Conservation (phyloP, 352 stramenopile species). For the Hyaloperonospora brassicae region DNA sequence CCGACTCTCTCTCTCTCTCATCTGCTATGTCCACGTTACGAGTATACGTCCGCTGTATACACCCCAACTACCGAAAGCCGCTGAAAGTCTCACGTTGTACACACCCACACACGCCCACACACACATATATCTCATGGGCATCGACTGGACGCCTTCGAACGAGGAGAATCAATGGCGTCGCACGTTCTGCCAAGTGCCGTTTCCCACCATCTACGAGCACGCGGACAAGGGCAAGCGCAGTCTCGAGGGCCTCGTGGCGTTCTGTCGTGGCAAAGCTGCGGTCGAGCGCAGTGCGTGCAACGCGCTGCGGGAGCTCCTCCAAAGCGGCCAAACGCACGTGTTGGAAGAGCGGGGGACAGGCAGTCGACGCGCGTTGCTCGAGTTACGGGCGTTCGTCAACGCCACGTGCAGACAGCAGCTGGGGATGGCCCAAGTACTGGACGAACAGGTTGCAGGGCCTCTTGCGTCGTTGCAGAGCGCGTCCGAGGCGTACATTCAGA, state of each 20-base stretch:
- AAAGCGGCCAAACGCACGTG: slow-evolving; percentile 35
- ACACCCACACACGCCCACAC: too few species aligned
- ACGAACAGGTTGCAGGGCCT: slow-evolving; percentile 74
- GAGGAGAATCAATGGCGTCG: slow-evolving; percentile 82
- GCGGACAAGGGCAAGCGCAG: slow-evolving; percentile 70
- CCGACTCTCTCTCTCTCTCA: too few species aligned
- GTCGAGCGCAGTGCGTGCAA: slow-evolving; percentile 53
- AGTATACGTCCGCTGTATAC: too few species aligned
- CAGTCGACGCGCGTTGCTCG: slow-evolving; percentile 46
- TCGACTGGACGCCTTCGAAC: slow-evolving; percentile 29
- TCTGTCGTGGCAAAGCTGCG: slow-evolving; percentile 61
- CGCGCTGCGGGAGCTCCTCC: slow-evolving; percentile 47
- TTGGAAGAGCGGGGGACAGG: slow-evolving; percentile 65
- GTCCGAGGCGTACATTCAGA: slow-evolving; percentile 73
- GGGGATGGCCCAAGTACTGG: slow-evolving; percentile 62
- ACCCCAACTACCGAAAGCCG: too few species aligned
- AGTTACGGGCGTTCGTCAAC: slow-evolving; percentile 59
- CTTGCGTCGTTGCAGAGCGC: slow-evolving; percentile 69
- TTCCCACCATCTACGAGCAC: slow-evolving; percentile 70
- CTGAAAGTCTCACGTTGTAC: too few species aligned
- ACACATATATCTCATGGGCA: slow-evolving; percentile 5
- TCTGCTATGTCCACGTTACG: too few species aligned
- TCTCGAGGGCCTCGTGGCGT: slow-evolving; percentile 58
- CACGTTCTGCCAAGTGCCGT: slow-evolving; percentile 84
- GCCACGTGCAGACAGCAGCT: slow-evolving; percentile 58